Base-by-base conservation (phyloP, 106 monocot species). In the Platanthera guangdongensis region DNA sequence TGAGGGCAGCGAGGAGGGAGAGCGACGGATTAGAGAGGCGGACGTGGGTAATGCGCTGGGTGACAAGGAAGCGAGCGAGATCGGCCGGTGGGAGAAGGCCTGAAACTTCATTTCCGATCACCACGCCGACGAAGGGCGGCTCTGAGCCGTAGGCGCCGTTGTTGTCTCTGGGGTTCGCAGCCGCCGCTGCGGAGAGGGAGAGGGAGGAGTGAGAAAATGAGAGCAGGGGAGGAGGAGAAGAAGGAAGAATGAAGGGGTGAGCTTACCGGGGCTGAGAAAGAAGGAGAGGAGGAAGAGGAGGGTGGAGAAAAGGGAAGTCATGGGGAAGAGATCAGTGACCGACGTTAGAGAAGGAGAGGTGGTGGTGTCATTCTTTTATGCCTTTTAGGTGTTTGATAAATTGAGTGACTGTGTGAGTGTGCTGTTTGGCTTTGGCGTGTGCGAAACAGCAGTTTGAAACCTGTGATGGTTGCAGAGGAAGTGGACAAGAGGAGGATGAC, bases 71-170 rank as follows among this genome's bases (percentile, higher is more conserved):
- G 16, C 82, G 51, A 16, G 70, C 81, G 6, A 92, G 80, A 71
- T 84, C 83, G 6, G 78, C 7, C 1, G 89, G 81, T 28, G 91
- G 30, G 14, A 86, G 77, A 19, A 92, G 72, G 83, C 75, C 68
- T 51, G 92, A 82, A 6, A 87, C 83, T 11, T 82, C 85, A 11
- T 87, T 84, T 75, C 91, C 89, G 60, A 95, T 86, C 69, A 78
- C 87, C 8, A 95, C 87, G 30, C 94, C 94, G 9, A 95, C 86
- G 70, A 85, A 95, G 3, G 94, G 87, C 0, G 67, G 54, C 9
- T 74, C 74, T 18, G 9, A 78, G 50, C 48, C 67, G 14, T 65
- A 47, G 16, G 55, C 16, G 21, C 59, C 59, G 21, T 60, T 60
- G 18, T 14, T 57, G 65, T 13, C 65, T 8, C 65, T 19, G 47